Base-by-base conservation (phyloP, 1,284 basidiomycete species). In the Sparassis latifolia region DNA sequence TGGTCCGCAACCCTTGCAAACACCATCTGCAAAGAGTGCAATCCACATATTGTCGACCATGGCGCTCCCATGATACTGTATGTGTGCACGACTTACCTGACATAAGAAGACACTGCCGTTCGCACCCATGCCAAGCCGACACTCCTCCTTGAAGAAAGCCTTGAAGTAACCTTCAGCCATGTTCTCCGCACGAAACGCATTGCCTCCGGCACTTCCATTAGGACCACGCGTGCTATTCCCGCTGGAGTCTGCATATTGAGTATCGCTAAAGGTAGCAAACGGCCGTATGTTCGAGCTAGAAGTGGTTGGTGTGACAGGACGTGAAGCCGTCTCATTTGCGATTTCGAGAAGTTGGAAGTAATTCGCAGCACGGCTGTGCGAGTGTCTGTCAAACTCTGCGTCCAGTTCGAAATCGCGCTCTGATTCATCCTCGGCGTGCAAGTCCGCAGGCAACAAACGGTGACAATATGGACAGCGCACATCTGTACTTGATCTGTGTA, bases 31-130 rank as follows among this genome's bases (percentile, higher is more conserved):
- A 20, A 20, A 20, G 20, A 20, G 20, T 20, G 20, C 20, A 20
- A 20, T 20, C 20, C 20, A 20, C 20, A 20, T 20, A 20, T 20
- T 20, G 20, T 20, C 20, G 20, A 20, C 20, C 20, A 20, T 20
- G 20, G 20, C 20, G 20, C 20, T 20, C 20, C 20, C 20, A 20
- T 20, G 20, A 20, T 20, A 20, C 20, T 20, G 20, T 20, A 20
- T 20, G 20, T 20, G 20, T 20, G 20, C 20, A 20, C 20, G 35
- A 37, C 78, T 29, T 50, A 89, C 88, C 73, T 89, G 87, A 61
- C 92, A 94, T 3, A 94, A 70, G 64, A 77, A 96, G 0, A 97
- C 94, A 33, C 78, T 87, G 0, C 94, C 94, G 59, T 92, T 92
- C 0, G 93, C 93, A 41, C 94, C 94, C 80, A 94, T 92, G 0